These are phyloP conservation scores for Taiozyma sp. DNA, from an alignment of 1,139 yeast genomes.

Conservation along the genomic window DNA sequence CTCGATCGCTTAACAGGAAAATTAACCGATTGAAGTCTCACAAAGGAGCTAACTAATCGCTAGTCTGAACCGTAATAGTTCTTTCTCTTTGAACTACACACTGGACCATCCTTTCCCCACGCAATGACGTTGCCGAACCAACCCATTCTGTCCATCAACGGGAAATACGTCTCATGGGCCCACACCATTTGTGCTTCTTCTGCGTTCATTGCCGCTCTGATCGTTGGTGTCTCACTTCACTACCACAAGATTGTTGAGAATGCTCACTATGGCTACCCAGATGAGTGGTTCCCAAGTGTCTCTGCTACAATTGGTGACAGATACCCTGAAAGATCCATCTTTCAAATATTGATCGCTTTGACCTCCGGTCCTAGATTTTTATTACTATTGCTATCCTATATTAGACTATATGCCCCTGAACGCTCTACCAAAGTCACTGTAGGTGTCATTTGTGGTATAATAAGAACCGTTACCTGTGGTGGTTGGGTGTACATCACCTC, in stretches of 20 bases:
- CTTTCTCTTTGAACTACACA: neutral
- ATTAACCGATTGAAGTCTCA: neutral
- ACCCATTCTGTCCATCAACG: constrained; percentile 39
- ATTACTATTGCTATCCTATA: constrained; percentile 44
- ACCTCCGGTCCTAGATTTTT: constrained; percentile 86
- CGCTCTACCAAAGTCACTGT: constrained; percentile 25
- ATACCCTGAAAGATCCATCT: constrained; percentile 90
- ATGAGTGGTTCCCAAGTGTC: constrained; percentile 98
- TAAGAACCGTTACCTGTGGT: constrained; percentile 91
- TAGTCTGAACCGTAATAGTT: neutral
- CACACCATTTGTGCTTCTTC: constrained; percentile 66
- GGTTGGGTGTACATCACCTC: constrained; percentile 98
- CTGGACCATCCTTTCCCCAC: neutral
- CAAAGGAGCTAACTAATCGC: neutral
- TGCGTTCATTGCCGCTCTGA: constrained; percentile 72
- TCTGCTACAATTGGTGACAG: constrained; percentile 96
- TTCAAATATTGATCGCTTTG: constrained; percentile 73
- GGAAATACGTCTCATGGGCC: constrained; percentile 56
- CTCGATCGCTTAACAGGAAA: too few relatives aligned
- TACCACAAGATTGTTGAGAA: constrained; percentile 84
- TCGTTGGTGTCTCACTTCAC: constrained; percentile 69
- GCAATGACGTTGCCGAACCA: neutral
- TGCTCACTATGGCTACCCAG: constrained; percentile 85
- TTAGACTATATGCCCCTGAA: constrained; percentile 20
- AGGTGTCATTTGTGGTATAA: constrained; percentile 51